Evolutionary conservation across 495 filamentous ascomycete species (phyloP).

Genomic region (Tirmania nivea): DNA sequence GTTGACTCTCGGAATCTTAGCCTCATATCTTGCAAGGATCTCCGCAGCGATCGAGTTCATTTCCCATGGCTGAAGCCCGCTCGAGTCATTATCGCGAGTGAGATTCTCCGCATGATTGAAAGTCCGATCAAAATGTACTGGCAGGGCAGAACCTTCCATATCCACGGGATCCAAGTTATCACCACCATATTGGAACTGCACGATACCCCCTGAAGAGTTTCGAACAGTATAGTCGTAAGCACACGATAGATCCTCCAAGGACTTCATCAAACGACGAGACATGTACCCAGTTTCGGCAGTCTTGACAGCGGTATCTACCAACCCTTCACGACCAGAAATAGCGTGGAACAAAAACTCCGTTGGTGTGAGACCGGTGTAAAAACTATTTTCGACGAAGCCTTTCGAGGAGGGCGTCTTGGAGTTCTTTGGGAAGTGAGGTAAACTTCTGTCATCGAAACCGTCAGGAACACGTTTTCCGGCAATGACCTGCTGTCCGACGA

Average conservation of each 20-base stretch:
- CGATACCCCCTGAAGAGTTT: conserved; percentile 60
- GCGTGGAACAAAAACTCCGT: conserved; percentile 96
- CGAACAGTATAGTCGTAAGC: conserved; percentile 88
- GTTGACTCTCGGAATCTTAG: conserved; percentile 39
- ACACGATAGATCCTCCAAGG: conserved; percentile 76
- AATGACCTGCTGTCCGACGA: conserved; percentile 96
- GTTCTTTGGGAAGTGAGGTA: conserved; percentile 91
- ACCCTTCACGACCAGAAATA: conserved; percentile 91
- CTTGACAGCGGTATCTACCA: conserved; percentile 99
- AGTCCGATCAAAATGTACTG: conserved; percentile 80
- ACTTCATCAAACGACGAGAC: conserved; percentile 96
- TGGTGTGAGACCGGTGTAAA: conserved; percentile 78
- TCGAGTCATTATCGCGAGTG: conserved; percentile 57
- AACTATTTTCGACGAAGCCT: conserved; percentile 92
- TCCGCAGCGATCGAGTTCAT: conserved; percentile 42
- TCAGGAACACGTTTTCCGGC: conserved; percentile 78
- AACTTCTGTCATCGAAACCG: conserved; percentile 83
- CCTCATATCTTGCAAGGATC: conserved; percentile 40
- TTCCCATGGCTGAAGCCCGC: conserved; percentile 47
- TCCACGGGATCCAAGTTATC: conserved; percentile 88
- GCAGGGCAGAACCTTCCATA: conserved; percentile 88
- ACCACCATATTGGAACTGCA: conserved; percentile 93
- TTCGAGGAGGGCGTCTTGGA: conserved; percentile 77
- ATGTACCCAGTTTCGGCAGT: conserved; percentile 98
- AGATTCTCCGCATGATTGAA: conserved; percentile 65